A percentile compares a stretch with the other conserved stretches of the same genome.
Evolutionary conservation across 1,139 yeast species (phyloP).

Genomic region (Geotrichum europaeum): DNA sequence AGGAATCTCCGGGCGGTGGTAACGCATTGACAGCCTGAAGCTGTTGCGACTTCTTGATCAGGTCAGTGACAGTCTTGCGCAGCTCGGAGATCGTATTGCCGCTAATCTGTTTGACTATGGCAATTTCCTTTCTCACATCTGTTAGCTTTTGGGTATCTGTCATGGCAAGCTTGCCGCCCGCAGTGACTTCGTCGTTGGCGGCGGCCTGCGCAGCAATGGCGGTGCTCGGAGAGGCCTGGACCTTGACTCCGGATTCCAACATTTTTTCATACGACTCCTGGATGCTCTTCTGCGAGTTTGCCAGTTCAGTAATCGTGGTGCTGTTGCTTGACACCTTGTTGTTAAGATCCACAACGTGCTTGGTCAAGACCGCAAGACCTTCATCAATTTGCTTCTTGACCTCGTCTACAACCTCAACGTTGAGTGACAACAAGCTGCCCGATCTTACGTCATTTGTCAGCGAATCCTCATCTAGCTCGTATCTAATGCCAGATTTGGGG

Average conservation of each 20-base stretch:
- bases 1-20: constrained; percentile 43
- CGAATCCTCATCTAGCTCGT: constrained; percentile 71
- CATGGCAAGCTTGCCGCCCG: background rate
- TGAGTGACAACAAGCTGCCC: constrained; percentile 57
- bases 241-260: background rate
- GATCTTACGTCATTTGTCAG: constrained; percentile 49
- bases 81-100: constrained; percentile 41
- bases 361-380: constrained; percentile 29
- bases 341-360: constrained; percentile 35
- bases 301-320: constrained; percentile 26
- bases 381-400: constrained; percentile 33
- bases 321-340: constrained; percentile 35
- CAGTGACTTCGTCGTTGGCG: background rate
- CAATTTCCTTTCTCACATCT: constrained; percentile 51
- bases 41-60: constrained; percentile 46
- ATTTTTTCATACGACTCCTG: constrained; percentile 11
- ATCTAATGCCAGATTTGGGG: constrained; percentile 51
- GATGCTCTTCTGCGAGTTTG: constrained; percentile 11
- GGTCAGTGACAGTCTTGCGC: constrained; percentile 40
- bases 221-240: background rate
- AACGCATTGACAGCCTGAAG: constrained; percentile 38
- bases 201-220: background rate
- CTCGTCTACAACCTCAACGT: constrained; percentile 38
- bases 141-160: constrained; percentile 31
- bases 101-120: constrained; percentile 58